Conservation (phyloP, 1,139 yeast species). For the Chernovozyma sophiae-reginae region DNA sequence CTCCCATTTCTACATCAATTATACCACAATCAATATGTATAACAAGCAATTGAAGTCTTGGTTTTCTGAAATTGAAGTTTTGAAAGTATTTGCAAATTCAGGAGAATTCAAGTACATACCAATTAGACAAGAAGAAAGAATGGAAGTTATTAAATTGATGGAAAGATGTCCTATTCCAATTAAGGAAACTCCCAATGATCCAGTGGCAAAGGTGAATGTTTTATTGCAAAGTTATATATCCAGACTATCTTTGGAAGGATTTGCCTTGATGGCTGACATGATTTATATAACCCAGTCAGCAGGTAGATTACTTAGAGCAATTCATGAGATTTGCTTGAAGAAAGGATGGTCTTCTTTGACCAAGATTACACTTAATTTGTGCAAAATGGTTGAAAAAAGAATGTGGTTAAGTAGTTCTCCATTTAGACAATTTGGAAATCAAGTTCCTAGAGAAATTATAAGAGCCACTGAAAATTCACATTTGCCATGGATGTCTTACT, state of each 20-base stretch:
- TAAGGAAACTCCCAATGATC: constrained; percentile 65
- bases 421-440: constrained; percentile 68
- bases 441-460: constrained; percentile 66
- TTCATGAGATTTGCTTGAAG: constrained; percentile 69
- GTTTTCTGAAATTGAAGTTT: constrained; percentile 66
- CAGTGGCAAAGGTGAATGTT: constrained; percentile 75
- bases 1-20: constrained; percentile 78
- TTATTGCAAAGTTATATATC: constrained; percentile 84
- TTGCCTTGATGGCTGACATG: constrained; percentile 93
- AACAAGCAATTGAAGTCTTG: constrained; percentile 60
- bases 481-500: constrained; percentile 78
- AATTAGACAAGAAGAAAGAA: constrained; percentile 79
- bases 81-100: constrained; percentile 72
- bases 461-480: constrained; percentile 75
- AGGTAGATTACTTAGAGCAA: constrained; percentile 80
- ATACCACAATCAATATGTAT: constrained; percentile 65
- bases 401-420: constrained; percentile 88
- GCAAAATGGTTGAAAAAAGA: constrained; percentile 76
- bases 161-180: constrained; percentile 86
- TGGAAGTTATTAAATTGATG: constrained; percentile 67
- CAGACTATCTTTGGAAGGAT: constrained; percentile 70
- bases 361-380: constrained; percentile 53
- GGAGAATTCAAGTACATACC: constrained; percentile 84
- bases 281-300: constrained; percentile 91
- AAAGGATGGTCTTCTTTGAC: constrained; percentile 74